A percentile compares a stretch with the other conserved stretches of the same genome.
phyloP scores from a whole-genome alignment of 2,329 filamentous ascomycete genomes.

The Aspergillus quadrilineatus region DNA sequence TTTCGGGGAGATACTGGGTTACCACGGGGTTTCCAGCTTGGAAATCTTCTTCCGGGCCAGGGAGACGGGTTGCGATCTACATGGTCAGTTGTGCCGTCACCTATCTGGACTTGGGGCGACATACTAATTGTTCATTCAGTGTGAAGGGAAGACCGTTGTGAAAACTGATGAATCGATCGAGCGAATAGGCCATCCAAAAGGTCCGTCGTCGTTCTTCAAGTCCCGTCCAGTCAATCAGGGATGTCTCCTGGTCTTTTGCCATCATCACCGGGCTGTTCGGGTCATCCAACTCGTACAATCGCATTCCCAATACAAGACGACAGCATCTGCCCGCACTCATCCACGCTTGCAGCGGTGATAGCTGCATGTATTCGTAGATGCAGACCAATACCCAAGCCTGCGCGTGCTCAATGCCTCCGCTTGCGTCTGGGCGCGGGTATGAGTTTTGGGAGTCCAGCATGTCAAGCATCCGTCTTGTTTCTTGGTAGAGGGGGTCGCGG shows the following conservation, averaged over 20 bases:
- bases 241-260: slow-evolving; percentile 13
- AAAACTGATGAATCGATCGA: slow-evolving; percentile 40
- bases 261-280: slow-evolving; percentile 18
- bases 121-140: slow-evolving; percentile 28
- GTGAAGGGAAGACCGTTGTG: slow-evolving; percentile 32
- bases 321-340: slow-evolving; percentile 40
- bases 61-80: slow-evolving; percentile 38
- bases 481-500: slow-evolving; percentile 26
- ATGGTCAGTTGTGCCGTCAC: not conserved
- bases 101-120: not conserved
- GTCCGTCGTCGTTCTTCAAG: slow-evolving; percentile 38
- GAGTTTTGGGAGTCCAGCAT: slow-evolving; percentile 14
- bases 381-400: slow-evolving; percentile 42
- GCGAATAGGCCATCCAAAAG: slow-evolving; percentile 43
- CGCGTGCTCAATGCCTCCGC: slow-evolving; percentile 29
- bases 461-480: slow-evolving; percentile 28
- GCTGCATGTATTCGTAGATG: slow-evolving; percentile 39
- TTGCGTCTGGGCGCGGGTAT: not conserved
- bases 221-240: slow-evolving; percentile 27
- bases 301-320: slow-evolving; percentile 38
- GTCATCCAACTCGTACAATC: slow-evolving; percentile 38
- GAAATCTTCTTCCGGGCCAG: slow-evolving; percentile 37
- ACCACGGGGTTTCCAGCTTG: slow-evolving; percentile 31
- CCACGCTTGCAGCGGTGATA: slow-evolving; percentile 36
- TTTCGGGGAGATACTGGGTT: slow-evolving; percentile 33